These are phyloP conservation scores for Aureoboletus auriporus DNA, from an alignment of 768 basidiomycete genomes.

Conservation along the genomic window DNA sequence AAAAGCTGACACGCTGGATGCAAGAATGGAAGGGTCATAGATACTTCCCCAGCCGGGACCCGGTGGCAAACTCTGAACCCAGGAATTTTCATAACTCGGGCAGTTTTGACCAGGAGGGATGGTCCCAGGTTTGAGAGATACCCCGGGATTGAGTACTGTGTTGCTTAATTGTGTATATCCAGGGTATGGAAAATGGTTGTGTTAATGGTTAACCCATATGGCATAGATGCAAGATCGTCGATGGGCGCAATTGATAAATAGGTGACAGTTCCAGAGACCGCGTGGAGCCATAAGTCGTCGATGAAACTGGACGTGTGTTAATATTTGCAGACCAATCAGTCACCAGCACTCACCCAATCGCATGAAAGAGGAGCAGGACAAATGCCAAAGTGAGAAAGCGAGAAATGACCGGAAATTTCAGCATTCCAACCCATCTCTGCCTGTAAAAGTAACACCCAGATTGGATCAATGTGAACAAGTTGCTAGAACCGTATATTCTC, in stretches of 20 bases:
- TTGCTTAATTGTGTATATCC: background rate
- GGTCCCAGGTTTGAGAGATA: background rate
- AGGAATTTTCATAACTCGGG: background rate
- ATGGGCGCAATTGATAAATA: background rate
- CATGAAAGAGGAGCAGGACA: background rate
- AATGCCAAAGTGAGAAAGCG: background rate
- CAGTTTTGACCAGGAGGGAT: background rate
- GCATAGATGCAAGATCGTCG: background rate
- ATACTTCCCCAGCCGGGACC: conserved; percentile 2
- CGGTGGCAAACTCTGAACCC: background rate
- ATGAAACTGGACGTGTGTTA: background rate
- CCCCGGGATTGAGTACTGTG: background rate
- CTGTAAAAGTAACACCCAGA: background rate
- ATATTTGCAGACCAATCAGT: background rate
- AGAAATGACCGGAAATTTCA: background rate
- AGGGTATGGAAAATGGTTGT: background rate
- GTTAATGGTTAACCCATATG: background rate
- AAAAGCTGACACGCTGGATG: background rate
- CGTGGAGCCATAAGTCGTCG: conserved; percentile 3
- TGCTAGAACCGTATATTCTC: conserved; percentile 4
- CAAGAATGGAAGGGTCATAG: background rate
- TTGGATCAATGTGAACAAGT: background rate
- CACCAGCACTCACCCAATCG: background rate
- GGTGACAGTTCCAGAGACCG: background rate
- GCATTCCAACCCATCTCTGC: background rate